phyloP scores from a whole-genome alignment of 2,329 filamentous ascomycete genomes.

The Hypoxylon sp. region DNA sequence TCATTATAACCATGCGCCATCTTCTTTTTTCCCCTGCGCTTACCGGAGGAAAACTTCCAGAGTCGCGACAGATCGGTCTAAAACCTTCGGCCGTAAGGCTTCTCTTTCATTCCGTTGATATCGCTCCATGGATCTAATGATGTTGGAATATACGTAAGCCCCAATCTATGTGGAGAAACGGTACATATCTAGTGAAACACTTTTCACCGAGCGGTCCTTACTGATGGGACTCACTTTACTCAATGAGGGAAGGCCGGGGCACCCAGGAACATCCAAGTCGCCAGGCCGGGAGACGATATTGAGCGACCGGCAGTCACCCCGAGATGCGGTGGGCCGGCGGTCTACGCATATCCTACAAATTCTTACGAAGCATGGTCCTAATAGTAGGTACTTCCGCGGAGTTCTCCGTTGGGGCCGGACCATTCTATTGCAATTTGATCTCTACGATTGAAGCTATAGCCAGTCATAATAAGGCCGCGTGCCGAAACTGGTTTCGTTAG shows the following conservation, averaged over 20 bases:
- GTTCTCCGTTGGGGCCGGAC: background rate
- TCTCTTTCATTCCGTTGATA: background rate
- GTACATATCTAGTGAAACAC: background rate
- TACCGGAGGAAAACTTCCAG: background rate
- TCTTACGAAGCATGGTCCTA: background rate
- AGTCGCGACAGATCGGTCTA: background rate
- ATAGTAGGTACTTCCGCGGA: background rate
- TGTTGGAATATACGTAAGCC: background rate
- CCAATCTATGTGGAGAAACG: background rate
- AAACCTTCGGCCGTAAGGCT: background rate
- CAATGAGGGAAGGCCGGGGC: background rate
- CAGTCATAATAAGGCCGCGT: too few relatives aligned
- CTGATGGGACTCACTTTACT: background rate
- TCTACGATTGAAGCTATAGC: too few relatives aligned
- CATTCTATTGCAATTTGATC: too few relatives aligned
- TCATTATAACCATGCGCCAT: background rate
- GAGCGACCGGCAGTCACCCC: background rate
- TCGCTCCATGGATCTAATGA: background rate
- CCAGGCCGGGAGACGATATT: background rate
- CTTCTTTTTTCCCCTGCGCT: background rate
- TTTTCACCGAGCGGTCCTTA: background rate
- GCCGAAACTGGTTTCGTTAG: too few relatives aligned
- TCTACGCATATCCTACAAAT: background rate
- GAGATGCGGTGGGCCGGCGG: background rate
- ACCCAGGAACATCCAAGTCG: background rate